Evolutionary conservation across 108 stramenopile genomes (phyloP), one percentile per base, ranked within the genome.

Genomic region (Fragilaria crotonensis): DNA sequence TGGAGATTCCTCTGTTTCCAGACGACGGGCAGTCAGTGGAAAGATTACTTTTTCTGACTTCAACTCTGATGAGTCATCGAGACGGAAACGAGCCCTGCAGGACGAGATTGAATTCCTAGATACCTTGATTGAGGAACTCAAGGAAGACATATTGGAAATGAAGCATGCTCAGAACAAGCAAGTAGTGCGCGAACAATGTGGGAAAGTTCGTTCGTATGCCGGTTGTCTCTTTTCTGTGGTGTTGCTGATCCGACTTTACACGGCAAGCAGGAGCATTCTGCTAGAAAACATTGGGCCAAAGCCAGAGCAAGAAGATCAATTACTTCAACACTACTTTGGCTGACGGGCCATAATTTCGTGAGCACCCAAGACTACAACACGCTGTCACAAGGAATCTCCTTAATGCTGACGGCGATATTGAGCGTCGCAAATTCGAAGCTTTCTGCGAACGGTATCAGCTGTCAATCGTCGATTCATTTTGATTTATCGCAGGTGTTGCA

Each of bases 131-230:
- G 67, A 57, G n/a, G 88, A 90, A 57, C 64, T 85, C 68, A 52
- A 30, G 2, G 81, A 79, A 29, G 84, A 90, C 44, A 67, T 85
- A 27, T 65, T 70, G 5, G 88, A 90, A 57, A 68, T 90, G 80
- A 77, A 77, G 25, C 53, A 77, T 33, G 62, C 78, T 2, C 80
- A 84, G 54, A 7, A 57, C 30, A 33, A 73, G 30, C 84, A 81
- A 3, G 49, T 64, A 25, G 63, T 51, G 18, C 80, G 84, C 25
- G 68, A 84, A 48, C 80, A 84, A 30, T 45, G 50, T 11, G 88
- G 88, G 0, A 68, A 66, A 44, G 45, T 77, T 23, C 50, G 57
- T 17, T 73, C 69, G 4, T 59, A 64, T 41, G 56, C 84, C 18
- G 88, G 88, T 11, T 27, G 79, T 49, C 29, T 80, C 0, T 90